Percentiles rank a stretch among this genome's conserved stretches.
Evolutionary conservation across 1,284 basidiomycete species (phyloP).

Genomic region (Ganoderma resinaceum): DNA sequence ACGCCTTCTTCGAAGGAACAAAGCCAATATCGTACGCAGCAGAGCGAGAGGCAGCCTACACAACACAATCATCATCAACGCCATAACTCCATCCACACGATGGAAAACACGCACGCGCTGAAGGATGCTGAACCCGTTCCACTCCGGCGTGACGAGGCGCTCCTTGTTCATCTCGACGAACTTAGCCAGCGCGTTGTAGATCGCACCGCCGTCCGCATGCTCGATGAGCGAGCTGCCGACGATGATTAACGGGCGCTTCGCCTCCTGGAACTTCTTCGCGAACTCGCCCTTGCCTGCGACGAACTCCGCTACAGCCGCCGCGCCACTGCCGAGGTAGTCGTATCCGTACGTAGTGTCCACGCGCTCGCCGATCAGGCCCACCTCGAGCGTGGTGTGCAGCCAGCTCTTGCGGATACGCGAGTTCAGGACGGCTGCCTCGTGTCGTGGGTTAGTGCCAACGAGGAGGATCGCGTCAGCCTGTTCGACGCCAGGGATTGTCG

Average conservation of each 20-base stretch:
- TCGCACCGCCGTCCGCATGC: constrained; percentile 85
- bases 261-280: constrained; percentile 87
- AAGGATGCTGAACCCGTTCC: constrained; percentile 95
- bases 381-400: constrained; percentile 85
- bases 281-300: constrained; percentile 82
- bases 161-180: constrained; percentile 83
- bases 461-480: constrained; percentile 94
- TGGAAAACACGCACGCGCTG: constrained; percentile 73
- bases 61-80: constrained; percentile 8
- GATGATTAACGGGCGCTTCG: constrained; percentile 95
- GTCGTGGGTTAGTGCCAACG: constrained; percentile 96
- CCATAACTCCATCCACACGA: not conserved
- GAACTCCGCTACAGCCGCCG: constrained; percentile 84
- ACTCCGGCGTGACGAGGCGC: constrained; percentile 85
- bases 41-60: constrained; percentile 85
- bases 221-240: constrained; percentile 90
- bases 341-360: constrained; percentile 95
- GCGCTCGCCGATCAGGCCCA: constrained; percentile 91
- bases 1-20: constrained; percentile 81
- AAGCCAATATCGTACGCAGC: constrained; percentile 97
- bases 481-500: constrained; percentile 92
- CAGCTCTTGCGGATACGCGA: constrained; percentile 96
- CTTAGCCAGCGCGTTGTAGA: constrained; percentile 82
- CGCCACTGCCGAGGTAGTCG: constrained; percentile 86
- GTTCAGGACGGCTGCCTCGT: constrained; percentile 98